phyloP scores from a whole-genome alignment of 2,329 filamentous ascomycete genomes.

The Ophiostoma novo-ulmi region DNA sequence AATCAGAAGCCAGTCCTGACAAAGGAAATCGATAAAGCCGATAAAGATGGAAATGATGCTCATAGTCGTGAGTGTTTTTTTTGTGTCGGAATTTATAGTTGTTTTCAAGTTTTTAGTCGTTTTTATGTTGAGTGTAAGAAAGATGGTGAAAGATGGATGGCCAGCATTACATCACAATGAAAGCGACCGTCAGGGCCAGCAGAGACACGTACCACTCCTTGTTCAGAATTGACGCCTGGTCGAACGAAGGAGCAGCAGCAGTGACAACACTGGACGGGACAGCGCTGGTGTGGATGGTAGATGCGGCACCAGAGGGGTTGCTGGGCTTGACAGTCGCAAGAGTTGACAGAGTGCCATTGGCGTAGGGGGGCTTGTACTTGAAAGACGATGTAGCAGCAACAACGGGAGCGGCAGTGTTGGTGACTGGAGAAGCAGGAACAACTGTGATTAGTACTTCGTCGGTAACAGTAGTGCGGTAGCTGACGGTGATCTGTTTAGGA shows the following conservation, averaged over 20 bases:
- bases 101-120: not conserved
- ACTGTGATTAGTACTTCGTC: constrained; percentile 24
- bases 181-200: constrained; percentile 19
- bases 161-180: constrained; percentile 20
- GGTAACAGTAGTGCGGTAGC: constrained; percentile 17
- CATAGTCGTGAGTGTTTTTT: not conserved
- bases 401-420: constrained; percentile 1
- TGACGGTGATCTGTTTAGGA: not conserved
- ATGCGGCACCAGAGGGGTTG: constrained; percentile 3
- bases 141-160: not conserved
- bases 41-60: not conserved
- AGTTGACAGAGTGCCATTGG: constrained; percentile 18
- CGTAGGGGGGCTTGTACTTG: constrained; percentile 10
- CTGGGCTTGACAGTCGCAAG: constrained; percentile 8
- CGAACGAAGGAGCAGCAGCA: constrained; percentile 16
- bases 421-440: constrained; percentile 18
- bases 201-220: constrained; percentile 23
- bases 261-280: constrained; percentile 14
- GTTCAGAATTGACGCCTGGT: constrained; percentile 18
- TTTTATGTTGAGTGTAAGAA: not conserved
- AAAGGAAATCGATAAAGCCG: constrained; percentile 6
- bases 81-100: not conserved
- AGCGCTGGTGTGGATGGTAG: not conserved
- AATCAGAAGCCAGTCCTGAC: constrained; percentile 6
- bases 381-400: not conserved